Percentiles rank a stretch among this genome's conserved stretches.
phyloP scores from a whole-genome alignment of 441 rosid species.

The Gossypium davidsonii region DNA sequence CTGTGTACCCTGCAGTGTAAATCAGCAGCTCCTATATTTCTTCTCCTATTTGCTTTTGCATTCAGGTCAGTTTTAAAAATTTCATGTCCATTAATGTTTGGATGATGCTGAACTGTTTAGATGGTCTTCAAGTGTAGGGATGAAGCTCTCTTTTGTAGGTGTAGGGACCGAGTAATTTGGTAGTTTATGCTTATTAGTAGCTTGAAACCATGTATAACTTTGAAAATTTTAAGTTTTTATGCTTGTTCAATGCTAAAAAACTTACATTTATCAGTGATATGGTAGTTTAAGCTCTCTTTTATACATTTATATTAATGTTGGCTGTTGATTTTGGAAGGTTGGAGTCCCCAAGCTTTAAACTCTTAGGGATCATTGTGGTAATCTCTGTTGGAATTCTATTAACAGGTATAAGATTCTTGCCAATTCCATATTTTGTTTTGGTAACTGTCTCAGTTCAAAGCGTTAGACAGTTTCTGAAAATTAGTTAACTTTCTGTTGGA shows the following conservation, averaged over 20 bases:
- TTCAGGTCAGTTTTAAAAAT: conserved; percentile 66
- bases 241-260: neutral
- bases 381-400: conserved; percentile 84
- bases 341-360: conserved; percentile 95
- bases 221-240: neutral
- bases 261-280: neutral
- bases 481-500: neutral
- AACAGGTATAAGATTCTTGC: conserved; percentile 48
- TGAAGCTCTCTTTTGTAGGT: neutral
- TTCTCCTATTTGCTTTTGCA: conserved; percentile 91
- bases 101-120: neutral
- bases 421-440: neutral
- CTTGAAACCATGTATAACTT: neutral
- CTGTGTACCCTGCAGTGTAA: conserved; percentile 65
- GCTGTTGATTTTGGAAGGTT: conserved; percentile 46
- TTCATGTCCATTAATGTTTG: neutral
- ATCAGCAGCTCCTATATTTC: conserved; percentile 96
- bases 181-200: neutral
- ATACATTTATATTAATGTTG: conserved; percentile 21
- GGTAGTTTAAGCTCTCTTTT: neutral
- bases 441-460: neutral
- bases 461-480: neutral
- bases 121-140: neutral
- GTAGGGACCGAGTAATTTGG: neutral
- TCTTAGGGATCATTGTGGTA: conserved; percentile 69